phyloP scores from a whole-genome alignment of 78 protist species.

The Dictyostelium firmibasis region DNA sequence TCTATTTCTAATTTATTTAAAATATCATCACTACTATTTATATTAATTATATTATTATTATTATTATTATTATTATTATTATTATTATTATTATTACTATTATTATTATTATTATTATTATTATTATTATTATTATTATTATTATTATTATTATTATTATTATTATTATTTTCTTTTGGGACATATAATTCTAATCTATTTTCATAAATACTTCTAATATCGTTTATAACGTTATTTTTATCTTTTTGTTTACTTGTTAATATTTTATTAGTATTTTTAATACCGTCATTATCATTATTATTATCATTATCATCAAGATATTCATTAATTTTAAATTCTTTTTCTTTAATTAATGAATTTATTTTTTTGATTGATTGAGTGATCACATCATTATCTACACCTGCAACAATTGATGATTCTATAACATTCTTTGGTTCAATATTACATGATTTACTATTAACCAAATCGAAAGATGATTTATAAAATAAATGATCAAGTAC shows the following conservation, averaged over 20 bases:
- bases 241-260: neutral
- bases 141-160: neutral
- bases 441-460: neutral
- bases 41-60: neutral
- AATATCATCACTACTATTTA: neutral
- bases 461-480: neutral
- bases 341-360: neutral
- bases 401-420: neutral
- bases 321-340: neutral
- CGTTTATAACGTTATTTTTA: neutral
- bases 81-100: neutral
- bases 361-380: neutral
- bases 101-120: neutral
- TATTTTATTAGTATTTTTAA: neutral
- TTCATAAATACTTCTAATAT: neutral
- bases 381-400: neutral
- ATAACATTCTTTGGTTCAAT: neutral
- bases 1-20: neutral
- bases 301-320: neutral
- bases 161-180: neutral
- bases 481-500: constrained; percentile 12
- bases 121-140: neutral
- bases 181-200: neutral
- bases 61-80: neutral
- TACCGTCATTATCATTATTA: no score